phyloP scores from a whole-genome alignment of 2,329 filamentous ascomycete species.

The Phoma herbarum region DNA sequence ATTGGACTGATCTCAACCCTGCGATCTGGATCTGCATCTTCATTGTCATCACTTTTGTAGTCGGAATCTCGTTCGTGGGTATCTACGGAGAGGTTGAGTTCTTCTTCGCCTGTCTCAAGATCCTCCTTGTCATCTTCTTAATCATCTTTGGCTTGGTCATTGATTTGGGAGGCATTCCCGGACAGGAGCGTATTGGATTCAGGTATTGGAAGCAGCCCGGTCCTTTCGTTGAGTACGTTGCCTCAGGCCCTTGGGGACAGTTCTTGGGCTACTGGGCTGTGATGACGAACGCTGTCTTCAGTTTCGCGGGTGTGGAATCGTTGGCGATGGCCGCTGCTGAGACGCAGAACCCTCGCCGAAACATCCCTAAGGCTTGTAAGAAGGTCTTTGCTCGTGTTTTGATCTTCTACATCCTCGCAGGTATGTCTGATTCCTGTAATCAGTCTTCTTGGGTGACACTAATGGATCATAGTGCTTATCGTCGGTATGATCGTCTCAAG shows the following conservation, averaged over 20 bases:
- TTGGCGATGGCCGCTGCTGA: conserved; percentile 44
- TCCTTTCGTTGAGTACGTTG: conserved; percentile 55
- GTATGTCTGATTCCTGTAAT: conserved; percentile 21
- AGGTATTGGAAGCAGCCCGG: conserved; percentile 73
- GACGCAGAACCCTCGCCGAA: conserved; percentile 41
- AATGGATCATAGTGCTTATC: conserved; percentile 53
- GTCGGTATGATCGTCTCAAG: conserved; percentile 65
- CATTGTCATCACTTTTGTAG: conserved; percentile 44
- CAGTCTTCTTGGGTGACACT: background rate
- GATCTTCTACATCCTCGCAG: conserved; percentile 60
- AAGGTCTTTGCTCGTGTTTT: conserved; percentile 63
- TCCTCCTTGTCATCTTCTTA: conserved; percentile 40
- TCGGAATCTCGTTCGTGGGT: conserved; percentile 42
- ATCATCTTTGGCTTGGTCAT: conserved; percentile 42
- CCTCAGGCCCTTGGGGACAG: conserved; percentile 64
- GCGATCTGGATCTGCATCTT: conserved; percentile 47
- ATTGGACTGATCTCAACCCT: conserved; percentile 44
- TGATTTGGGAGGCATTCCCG: conserved; percentile 41
- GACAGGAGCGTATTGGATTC: conserved; percentile 61
- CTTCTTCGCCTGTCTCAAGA: conserved; percentile 59
- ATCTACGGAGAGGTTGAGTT: conserved; percentile 58
- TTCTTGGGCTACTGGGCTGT: conserved; percentile 68
- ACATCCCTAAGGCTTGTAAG: conserved; percentile 62
- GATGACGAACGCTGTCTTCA: conserved; percentile 60
- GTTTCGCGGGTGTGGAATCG: conserved; percentile 40